Evolutionary conservation across 441 rosid species (phyloP).

Genomic region (Adansonia grandidieri): DNA sequence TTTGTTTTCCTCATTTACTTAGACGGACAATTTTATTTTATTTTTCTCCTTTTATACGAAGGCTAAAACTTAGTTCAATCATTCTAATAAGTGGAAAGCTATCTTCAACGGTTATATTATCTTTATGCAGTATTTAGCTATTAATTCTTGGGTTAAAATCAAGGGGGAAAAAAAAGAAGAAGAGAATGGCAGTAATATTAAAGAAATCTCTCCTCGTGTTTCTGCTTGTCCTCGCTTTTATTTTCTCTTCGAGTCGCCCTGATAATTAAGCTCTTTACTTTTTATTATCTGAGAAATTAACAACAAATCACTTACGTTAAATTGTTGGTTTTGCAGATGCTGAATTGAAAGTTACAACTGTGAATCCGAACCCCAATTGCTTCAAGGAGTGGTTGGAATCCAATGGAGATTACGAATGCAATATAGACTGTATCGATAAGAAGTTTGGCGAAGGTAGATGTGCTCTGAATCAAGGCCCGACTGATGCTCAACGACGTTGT

Average conservation of each 20-base stretch:
- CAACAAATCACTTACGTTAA: too few species aligned
- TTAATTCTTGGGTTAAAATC: too few species aligned
- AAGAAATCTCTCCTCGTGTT: background rate
- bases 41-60: too few species aligned
- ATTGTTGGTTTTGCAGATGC: background rate
- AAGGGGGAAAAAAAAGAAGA: too few species aligned
- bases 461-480: too few species aligned
- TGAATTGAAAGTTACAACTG: background rate
- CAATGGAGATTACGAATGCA: background rate
- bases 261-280: background rate
- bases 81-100: too few species aligned
- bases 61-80: too few species aligned
- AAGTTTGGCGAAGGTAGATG: background rate
- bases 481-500: background rate
- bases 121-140: too few species aligned
- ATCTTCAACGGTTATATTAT: too few species aligned
- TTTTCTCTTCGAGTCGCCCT: background rate
- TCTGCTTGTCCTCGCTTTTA: background rate
- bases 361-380: background rate
- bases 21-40: too few species aligned
- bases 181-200: background rate
- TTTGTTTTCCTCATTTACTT: too few species aligned
- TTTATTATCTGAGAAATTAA: too few species aligned
- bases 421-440: background rate
- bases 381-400: background rate